Base-by-base conservation (phyloP, 2,329 filamentous ascomycete species). In the Fonsecaea monophora region DNA sequence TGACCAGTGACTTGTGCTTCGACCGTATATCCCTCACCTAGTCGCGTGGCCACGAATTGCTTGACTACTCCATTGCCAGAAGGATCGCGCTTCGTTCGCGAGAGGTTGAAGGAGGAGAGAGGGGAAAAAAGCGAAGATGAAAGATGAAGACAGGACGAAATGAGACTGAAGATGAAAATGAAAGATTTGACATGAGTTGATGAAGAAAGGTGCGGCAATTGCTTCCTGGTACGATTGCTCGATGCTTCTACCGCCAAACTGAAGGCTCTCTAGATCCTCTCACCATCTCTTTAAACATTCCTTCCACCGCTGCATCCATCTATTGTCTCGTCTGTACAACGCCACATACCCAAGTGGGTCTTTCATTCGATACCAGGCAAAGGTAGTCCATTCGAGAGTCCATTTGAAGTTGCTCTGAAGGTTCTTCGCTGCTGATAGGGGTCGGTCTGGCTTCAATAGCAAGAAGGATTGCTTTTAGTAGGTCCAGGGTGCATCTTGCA, bases 141-240 rank as follows among this genome's bases (percentile, higher is more conserved):
- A 18, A 45, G 40, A 21, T n/a, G 6, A 13, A 5, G 15, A 8
- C 8, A 45, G 40, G 40, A 45, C 21, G 15, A 45, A 45, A 81
- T 12, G 87, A 53, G 18, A 53, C 1, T 32, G 21, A n/a, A 12
- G 12, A 25, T n/a, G 18, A 3, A 54, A 30, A 54, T 25, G 5
- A 12, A 54, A n/a, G 5, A 13, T 25, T 53, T 4, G 15, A 18
- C 3, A 54, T 7, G 30, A 32, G 53, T 4, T 35, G 30, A 13
- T n/a, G 25, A 55, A 55, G 32, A 30, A 30, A 50, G 21, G 45
- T 48, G 45, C 5, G 21, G 21, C 21, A 30, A 30, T 13, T 18
- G 21, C 10, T 25, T 10, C 8, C 45, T 18, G 18, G 6, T 18
- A 50, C 13, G 45, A 30, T 50, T 50, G 45, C 45, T 50, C 45